Evolutionary conservation across 2,329 filamentous ascomycete genomes (phyloP), one percentile per base, ranked within the genome.

Genomic region (Beauveria rudraprayagi): DNA sequence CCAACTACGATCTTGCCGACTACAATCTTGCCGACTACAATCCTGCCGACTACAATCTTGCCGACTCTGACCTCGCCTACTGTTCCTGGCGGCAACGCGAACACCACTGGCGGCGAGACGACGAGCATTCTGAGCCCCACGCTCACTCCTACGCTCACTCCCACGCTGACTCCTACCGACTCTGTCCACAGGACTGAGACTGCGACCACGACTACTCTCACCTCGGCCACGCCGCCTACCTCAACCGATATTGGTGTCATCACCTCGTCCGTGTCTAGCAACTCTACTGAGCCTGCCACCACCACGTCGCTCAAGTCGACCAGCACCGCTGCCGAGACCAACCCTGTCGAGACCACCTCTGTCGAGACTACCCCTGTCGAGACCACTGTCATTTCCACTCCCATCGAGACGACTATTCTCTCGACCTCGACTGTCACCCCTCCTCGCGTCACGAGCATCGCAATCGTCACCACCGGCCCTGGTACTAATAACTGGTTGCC

Each of bases 401-500:
- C 63, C 53, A 63, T 62, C 14, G 63, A 65, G 43, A 61, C 63
- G 24, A 51, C 14, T 60, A 55, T 16, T 28, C 30, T n/a, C 51
- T 54, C 14, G 41, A 59, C 30, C 2, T 16, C 43, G 17, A 63
- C 46, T 53, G 19, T 46, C 22, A 46, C 60, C 22, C 24, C 26
- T 19, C 64, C 66, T 28, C 67, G 66, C 19, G 64, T 75, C 30
- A 80, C 77, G 3, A 78, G 74, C 68, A 70, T 78, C 64, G 67
- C 72, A 34, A 69, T 75, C 8, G 78, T 75, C 28, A 76, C 75
- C 54, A 77, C 78, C 2, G 73, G 78, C 58, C 74, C 74, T 1
- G 72, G 76, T 61, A 74, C 78, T 0, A 72, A 76, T 0, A 71
- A 76, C 48, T 81, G 79, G 75, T 72, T 88, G 26, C 83, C 85